These are phyloP conservation scores for Stachybotrys chartarum DNA, from an alignment of 2,329 filamentous ascomycete genomes.

Conservation along the genomic window DNA sequence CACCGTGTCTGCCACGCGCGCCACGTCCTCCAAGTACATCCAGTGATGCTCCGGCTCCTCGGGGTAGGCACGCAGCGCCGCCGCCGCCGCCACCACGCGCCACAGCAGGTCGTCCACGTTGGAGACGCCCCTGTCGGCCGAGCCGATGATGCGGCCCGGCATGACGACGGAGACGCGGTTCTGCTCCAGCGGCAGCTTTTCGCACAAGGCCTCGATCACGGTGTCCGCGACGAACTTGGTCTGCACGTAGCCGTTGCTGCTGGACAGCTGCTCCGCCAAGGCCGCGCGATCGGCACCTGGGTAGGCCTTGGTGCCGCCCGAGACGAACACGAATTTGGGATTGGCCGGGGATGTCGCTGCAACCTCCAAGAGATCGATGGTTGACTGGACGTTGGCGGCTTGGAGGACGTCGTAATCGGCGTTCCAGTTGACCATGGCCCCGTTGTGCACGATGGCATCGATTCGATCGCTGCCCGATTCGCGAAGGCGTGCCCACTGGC, in stretches of 20 bases:
- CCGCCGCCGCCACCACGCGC: conserved; percentile 4
- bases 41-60: conserved; percentile 5
- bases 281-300: not conserved
- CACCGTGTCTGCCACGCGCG: conserved; percentile 6
- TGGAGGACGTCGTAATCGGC: conserved; percentile 65
- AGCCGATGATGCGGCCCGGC: conserved; percentile 7
- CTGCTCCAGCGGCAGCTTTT: conserved; percentile 2
- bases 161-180: conserved; percentile 10
- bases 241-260: conserved; percentile 6
- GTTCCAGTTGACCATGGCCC: conserved; percentile 75
- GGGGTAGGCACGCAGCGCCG: conserved; percentile 4
- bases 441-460: conserved; percentile 75
- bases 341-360: conserved; percentile 5
- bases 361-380: conserved; percentile 9
- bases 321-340: conserved; percentile 14
- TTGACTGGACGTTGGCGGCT: conserved; percentile 58
- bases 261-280: not conserved
- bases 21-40: conserved; percentile 9
- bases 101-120: conserved; percentile 5
- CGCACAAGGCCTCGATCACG: conserved; percentile 4
- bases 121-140: conserved; percentile 2
- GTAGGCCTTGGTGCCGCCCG: conserved; percentile 10
- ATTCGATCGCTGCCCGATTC: conserved; percentile 42
- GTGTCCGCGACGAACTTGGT: conserved; percentile 9
- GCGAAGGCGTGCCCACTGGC: conserved; percentile 54